Base-by-base conservation (phyloP, 768 basidiomycete genomes). In the Pholiota conissans region DNA sequence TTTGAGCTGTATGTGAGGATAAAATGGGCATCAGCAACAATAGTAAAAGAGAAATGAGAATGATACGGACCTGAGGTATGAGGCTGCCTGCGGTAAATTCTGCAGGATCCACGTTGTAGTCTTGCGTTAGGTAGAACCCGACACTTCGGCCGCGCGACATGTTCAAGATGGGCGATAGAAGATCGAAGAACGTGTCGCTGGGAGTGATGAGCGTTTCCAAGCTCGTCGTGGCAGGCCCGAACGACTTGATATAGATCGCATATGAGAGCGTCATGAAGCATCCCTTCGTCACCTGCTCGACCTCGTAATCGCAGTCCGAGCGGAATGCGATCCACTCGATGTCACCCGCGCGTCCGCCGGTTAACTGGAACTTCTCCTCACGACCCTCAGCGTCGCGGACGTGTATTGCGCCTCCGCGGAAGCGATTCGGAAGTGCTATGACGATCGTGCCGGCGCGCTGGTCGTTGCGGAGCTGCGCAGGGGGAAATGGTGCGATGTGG, bases 241-340 rank as follows among this genome's bases (percentile, higher is more conserved):
- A 90, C 22, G 82, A 81, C 73, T 80, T 85, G 61, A 90, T 73
- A 61, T 84, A 86, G 22, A 93, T 81, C 4, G 81, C 87, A 66
- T 91, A 93, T 32, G 88, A 83, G 54, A 92, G 76, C 32, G 82
- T 81, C 63, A 92, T 73, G 49, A 86, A 76, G 63, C 85, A 88
- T 9, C 91, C 91, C 59, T 83, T 82, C 62, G 84, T 80, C 52
- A 93, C 84, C 1, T 79, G 73, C 67, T 91, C 87, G 55, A 90
- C 79, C 67, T 90, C 87, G 62, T 86, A 84, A 18, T 90, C 85
- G 71, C 89, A 90, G 61, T 91, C 89, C 4, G 83, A 78, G 49
- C 85, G 74, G 73, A 89, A 87, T 18, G 89, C 90, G 0, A 84
- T 79, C 91, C 91, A 93, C 59, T 93, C 90, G 58, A 92, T 78